phyloP scores from a whole-genome alignment of 345 rosid genomes.

The Balakata baccata region DNA sequence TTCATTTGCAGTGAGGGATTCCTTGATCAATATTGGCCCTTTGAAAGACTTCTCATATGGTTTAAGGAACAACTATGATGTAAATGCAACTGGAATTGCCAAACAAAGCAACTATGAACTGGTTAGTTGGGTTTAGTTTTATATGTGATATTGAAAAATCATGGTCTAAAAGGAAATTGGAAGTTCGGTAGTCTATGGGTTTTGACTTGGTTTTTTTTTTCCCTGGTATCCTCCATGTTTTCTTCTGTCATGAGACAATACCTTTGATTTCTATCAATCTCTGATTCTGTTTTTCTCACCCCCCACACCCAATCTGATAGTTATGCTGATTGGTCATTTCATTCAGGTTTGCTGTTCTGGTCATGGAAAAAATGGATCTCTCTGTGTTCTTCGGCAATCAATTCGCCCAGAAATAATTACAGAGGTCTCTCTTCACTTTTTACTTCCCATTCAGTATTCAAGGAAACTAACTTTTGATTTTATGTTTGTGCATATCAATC shows the following conservation, averaged over 20 bases:
- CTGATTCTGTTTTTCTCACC: background rate
- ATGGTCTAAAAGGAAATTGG: background rate
- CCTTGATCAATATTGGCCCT: conserved; percentile 88
- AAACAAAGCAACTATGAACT: conserved; percentile 97
- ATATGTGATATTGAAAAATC: conserved; percentile 6
- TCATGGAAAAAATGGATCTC: conserved; percentile 92
- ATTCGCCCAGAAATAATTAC: conserved; percentile 96
- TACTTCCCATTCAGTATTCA: background rate
- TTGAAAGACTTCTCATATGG: conserved; percentile 94
- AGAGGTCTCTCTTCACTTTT: conserved; percentile 51
- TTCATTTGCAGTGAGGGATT: conserved; percentile 92
- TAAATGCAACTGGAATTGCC: conserved; percentile 85
- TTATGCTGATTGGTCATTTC: conserved; percentile 1
- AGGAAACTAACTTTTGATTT: conserved; percentile 5
- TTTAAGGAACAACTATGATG: conserved; percentile 80
- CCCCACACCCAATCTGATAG: background rate
- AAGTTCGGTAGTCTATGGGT: background rate
- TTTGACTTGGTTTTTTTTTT: conserved; percentile 4
- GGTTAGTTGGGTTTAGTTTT: conserved; percentile 49
- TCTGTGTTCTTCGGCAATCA: conserved; percentile 89
- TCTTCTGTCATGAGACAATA: background rate
- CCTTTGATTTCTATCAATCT: background rate
- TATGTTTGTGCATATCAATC: background rate
- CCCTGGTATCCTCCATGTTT: background rate
- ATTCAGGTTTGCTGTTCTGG: conserved; percentile 98